Conservation (phyloP, 495 filamentous ascomycete species). For the Penicillium silybi region DNA sequence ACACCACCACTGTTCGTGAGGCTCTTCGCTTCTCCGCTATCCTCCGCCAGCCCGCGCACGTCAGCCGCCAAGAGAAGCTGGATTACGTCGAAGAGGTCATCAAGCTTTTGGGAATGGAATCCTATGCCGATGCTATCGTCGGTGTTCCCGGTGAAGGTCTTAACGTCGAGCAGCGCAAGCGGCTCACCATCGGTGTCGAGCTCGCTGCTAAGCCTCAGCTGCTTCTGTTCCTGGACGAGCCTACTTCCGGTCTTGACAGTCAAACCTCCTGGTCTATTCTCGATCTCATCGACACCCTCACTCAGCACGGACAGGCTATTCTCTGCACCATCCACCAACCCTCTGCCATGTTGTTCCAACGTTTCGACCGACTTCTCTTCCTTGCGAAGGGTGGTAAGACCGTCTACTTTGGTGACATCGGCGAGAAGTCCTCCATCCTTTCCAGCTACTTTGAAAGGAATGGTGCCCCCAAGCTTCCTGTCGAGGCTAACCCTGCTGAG, state of each 20-base stretch:
- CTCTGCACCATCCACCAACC: constrained; percentile 97
- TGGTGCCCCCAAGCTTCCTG: constrained; percentile 65
- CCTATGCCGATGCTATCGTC: constrained; percentile 81
- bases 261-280: constrained; percentile 92
- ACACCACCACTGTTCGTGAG: constrained; percentile 77
- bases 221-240: constrained; percentile 84
- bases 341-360: constrained; percentile 89
- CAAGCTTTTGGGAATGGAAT: constrained; percentile 80
- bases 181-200: constrained; percentile 80
- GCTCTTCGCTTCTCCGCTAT: constrained; percentile 79
- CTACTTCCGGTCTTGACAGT: constrained; percentile 82
- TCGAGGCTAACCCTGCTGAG: constrained; percentile 82
- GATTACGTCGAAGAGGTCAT: constrained; percentile 91
- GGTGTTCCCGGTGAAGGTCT: constrained; percentile 85
- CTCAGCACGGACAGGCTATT: constrained; percentile 84
- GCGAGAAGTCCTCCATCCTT: constrained; percentile 69
- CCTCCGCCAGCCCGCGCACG: constrained; percentile 71
- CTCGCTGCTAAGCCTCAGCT: constrained; percentile 84
- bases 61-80: constrained; percentile 73
- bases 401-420: constrained; percentile 90
- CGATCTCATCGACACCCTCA: constrained; percentile 78
- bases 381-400: constrained; percentile 76
- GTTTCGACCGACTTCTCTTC: constrained; percentile 88
- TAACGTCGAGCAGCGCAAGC: constrained; percentile 83
- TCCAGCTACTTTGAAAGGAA: constrained; percentile 78